Conservation (phyloP, 768 basidiomycete genomes). For the Rhizopogon vulgaris region DNA sequence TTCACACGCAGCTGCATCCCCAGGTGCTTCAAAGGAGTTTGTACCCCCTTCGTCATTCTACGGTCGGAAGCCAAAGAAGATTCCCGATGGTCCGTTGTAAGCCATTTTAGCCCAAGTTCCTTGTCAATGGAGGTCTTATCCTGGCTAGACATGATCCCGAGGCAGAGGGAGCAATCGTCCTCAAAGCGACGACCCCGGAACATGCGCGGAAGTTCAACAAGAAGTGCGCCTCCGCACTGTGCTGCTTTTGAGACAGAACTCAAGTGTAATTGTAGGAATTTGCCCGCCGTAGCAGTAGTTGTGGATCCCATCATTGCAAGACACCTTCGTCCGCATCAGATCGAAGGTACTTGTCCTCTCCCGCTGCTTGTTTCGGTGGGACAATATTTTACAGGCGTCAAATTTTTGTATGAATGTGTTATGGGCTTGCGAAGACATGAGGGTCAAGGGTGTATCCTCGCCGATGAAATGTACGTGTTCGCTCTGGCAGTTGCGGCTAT, state of each 20-base stretch:
- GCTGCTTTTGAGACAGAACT: background rate
- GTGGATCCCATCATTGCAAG: slow-evolving; percentile 80
- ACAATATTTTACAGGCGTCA: slow-evolving; percentile 43
- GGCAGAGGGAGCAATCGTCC: slow-evolving; percentile 73
- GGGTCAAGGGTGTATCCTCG: slow-evolving; percentile 90
- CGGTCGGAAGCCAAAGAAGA: slow-evolving; percentile 30
- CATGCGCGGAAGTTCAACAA: slow-evolving; percentile 66
- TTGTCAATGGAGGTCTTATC: background rate
- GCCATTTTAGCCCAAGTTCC: slow-evolving; percentile 12
- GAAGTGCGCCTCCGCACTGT: slow-evolving; percentile 40
- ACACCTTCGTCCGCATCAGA: slow-evolving; percentile 82
- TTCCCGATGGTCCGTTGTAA: slow-evolving; percentile 37
- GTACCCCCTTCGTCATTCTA: slow-evolving; percentile 62
- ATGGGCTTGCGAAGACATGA: slow-evolving; percentile 93
- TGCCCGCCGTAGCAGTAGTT: slow-evolving; percentile 74
- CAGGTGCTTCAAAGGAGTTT: slow-evolving; percentile 24
- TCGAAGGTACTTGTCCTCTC: slow-evolving; percentile 53
- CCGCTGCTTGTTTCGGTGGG: too few species aligned
- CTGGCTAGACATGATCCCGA: slow-evolving; percentile 66
- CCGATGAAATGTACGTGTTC: slow-evolving; percentile 80
- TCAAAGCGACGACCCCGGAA: slow-evolving; percentile 70
- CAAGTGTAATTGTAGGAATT: slow-evolving; percentile 35
- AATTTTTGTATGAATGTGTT: slow-evolving; percentile 92
- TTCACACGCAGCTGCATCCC: slow-evolving; percentile 2
- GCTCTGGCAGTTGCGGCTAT: background rate